Percentiles rank a stretch among this genome's conserved stretches.
Conservation (phyloP, 2,329 filamentous ascomycete genomes). For the Tolypocladium cylindrosporum region DNA sequence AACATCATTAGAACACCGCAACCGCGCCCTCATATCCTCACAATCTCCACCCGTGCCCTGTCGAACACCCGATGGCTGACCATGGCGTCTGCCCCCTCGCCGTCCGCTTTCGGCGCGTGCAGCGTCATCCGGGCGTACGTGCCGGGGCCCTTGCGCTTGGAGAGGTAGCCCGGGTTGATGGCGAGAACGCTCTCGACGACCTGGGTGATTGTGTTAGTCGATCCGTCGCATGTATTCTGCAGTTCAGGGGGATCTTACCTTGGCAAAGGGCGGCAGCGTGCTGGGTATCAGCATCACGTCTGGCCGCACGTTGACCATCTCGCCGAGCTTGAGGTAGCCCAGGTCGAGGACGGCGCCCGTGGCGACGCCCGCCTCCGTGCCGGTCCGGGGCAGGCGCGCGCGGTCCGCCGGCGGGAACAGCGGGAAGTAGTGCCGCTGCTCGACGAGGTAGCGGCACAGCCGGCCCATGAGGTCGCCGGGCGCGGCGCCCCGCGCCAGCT, state of each 20-base stretch:
- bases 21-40: constrained; percentile 48
- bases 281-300: constrained; percentile 81
- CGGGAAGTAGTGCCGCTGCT: constrained; percentile 87
- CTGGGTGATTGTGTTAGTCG: constrained; percentile 32
- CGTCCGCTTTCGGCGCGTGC: constrained; percentile 51
- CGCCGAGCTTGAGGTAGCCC: constrained; percentile 76
- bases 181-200: constrained; percentile 83
- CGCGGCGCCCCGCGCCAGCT: constrained; percentile 31
- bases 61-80: constrained; percentile 71
- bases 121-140: constrained; percentile 77
- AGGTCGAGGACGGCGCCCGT: constrained; percentile 74
- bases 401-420: constrained; percentile 74
- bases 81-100: constrained; percentile 46
- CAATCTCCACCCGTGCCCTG: constrained; percentile 77
- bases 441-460: constrained; percentile 67
- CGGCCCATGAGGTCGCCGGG: constrained; percentile 53
- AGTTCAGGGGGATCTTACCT: constrained; percentile 42
- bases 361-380: constrained; percentile 46
- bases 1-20: not conserved
- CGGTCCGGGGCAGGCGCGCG: constrained; percentile 54
- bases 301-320: constrained; percentile 78
- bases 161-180: constrained; percentile 82
- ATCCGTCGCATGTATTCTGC: not conserved
- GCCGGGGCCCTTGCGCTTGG: constrained; percentile 74
- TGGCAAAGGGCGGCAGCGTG: constrained; percentile 75